Evolutionary conservation across 1,284 basidiomycete species (phyloP), one percentile per base, ranked within the genome.

Genomic region (Tranzscheliella williamsii): DNA sequence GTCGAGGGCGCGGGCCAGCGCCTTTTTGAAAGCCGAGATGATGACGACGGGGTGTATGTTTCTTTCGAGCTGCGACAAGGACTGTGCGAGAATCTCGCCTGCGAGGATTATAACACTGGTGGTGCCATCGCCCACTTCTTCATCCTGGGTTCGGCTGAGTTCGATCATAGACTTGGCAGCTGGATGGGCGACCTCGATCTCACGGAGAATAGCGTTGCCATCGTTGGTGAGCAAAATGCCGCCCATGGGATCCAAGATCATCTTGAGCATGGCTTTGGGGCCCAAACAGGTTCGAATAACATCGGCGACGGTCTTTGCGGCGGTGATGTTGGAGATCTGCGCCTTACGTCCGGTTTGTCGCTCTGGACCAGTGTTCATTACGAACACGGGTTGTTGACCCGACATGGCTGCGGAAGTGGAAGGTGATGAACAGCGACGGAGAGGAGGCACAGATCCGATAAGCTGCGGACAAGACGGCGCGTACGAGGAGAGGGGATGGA

Each of bases 101-200:
- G 93, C 94, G 26, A 97, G 85, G 68, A 97, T 95, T 80, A 98
- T 96, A 41, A 97, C 93, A 75, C 88, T 91, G 16, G 93, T 98
- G 22, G 94, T 97, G 47, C 93, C 94, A 79, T 97, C 94, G 44
- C 93, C 94, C 63, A 95, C 94, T 78, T 98, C 94, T 81, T 98
- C 94, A 68, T 98, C 95, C 79, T 97, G 94, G 4, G 95, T 97
- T 75, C 93, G 82, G 73, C 90, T 89, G 17, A 98, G 85, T 80
- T 99, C 94, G 70, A 98, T 97, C 94, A 98, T 98, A 70, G 93
- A 94, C 82, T 97, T 98, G 24, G 94, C 94, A 21, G 94, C 94
- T 1, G 95, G 95, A 73, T 97, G 94, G 4, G 91, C 91, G 21
- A 98, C 93, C 64, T 98, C 94, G 64, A 97, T 97, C 79, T 98